These are phyloP conservation scores for Boletus semigastroideus DNA, from an alignment of 1,284 basidiomycete genomes.

Conservation along the genomic window DNA sequence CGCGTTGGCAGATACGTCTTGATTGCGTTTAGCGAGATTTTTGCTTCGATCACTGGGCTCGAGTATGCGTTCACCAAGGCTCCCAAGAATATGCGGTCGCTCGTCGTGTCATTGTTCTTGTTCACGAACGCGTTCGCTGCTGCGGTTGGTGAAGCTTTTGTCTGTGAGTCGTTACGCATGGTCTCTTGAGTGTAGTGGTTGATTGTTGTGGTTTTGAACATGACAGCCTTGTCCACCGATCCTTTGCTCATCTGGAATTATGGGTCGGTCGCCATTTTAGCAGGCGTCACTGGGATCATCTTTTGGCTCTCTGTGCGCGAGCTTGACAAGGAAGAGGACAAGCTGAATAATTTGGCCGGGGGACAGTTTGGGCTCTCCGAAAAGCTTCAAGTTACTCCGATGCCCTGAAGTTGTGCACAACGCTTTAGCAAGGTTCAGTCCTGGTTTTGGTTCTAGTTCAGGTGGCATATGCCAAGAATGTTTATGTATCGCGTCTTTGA, in stretches of 20 bases:
- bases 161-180: conserved; percentile 39
- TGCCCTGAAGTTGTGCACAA: no score
- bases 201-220: conserved; percentile 29
- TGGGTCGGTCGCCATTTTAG: conserved; percentile 43
- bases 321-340: conserved; percentile 64
- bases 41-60: conserved; percentile 82
- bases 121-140: conserved; percentile 66
- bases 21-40: conserved; percentile 74
- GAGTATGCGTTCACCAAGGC: conserved; percentile 92
- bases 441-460: no score
- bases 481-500: no score
- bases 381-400: background rate
- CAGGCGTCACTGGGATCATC: conserved; percentile 37
- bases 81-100: conserved; percentile 77
- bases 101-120: conserved; percentile 74
- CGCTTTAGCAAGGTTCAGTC: no score
- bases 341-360: conserved; percentile 49
- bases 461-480: no score
- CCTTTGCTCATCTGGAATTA: conserved; percentile 60
- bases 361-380: conserved; percentile 35
- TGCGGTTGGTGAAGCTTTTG: conserved; percentile 71
- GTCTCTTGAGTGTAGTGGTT: background rate
- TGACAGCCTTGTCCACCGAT: conserved; percentile 47
- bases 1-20: conserved; percentile 51
- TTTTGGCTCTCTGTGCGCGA: conserved; percentile 66